Conservation (phyloP, 2,329 filamentous ascomycete genomes). For the Penicillium sp. region DNA sequence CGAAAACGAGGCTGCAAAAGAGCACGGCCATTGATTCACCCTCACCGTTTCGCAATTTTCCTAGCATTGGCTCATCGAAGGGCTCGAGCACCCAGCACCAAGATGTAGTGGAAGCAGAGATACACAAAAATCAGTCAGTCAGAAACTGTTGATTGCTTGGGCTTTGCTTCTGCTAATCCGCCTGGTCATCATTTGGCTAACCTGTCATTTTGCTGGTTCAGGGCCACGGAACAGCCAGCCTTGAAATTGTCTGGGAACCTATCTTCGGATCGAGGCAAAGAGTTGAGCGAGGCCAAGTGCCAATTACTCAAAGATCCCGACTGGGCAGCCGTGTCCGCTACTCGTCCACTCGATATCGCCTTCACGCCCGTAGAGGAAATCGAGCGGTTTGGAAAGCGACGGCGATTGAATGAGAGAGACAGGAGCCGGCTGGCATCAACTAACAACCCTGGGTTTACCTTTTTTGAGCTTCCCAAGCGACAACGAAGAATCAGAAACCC, state of each 20-base stretch:
- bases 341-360: slow-evolving; percentile 34
- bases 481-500: slow-evolving; percentile 1
- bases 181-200: slow-evolving; percentile 3
- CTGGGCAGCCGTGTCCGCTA: slow-evolving; percentile 37
- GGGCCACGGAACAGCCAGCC: neutral
- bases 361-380: slow-evolving; percentile 31
- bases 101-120: neutral
- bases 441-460: neutral
- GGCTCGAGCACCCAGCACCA: slow-evolving; percentile 1
- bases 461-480: slow-evolving; percentile 4
- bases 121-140: slow-evolving; percentile 2
- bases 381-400: slow-evolving; percentile 35
- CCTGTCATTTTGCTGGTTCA: neutral
- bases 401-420: slow-evolving; percentile 34
- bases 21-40: slow-evolving; percentile 15
- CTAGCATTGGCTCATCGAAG: slow-evolving; percentile 1
- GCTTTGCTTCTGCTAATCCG: neutral
- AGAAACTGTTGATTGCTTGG: slow-evolving; percentile 4
- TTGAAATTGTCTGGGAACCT: neutral
- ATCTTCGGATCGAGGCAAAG: neutral
- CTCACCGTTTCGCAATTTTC: slow-evolving; percentile 12
- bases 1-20: slow-evolving; percentile 27
- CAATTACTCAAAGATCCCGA: slow-evolving; percentile 36
- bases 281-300: slow-evolving; percentile 30
- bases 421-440: slow-evolving; percentile 22